phyloP scores from a whole-genome alignment of 2,329 filamentous ascomycete genomes.

The Trichocomaceae sp. region DNA sequence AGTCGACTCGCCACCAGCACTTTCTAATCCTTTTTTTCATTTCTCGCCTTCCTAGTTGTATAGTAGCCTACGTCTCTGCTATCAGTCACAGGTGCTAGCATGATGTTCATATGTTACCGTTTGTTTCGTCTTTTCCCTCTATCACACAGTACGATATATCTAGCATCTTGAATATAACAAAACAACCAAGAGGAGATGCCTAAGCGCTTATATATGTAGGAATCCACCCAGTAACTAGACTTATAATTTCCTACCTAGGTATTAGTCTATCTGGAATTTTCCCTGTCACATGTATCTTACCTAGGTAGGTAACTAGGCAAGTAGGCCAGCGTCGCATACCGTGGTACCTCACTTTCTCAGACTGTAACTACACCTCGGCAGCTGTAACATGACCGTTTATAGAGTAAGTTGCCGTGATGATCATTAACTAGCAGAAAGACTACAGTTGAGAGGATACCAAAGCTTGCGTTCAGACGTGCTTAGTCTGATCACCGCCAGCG shows the following conservation, averaged over 20 bases:
- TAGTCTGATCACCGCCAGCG: no score
- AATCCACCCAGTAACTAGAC: neutral
- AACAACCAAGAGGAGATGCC: neutral
- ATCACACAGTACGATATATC: neutral
- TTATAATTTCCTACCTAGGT: neutral
- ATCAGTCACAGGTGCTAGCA: neutral
- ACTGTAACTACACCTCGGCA: no score
- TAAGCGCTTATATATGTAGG: neutral
- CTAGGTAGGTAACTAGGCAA: no score
- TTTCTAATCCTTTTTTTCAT: constrained; percentile 50
- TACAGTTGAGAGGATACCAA: no score
- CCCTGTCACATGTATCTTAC: no score
- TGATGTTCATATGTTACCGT: neutral
- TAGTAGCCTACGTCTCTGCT: constrained; percentile 9
- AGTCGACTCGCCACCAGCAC: constrained; percentile 90
- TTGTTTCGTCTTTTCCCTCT: neutral
- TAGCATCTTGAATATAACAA: neutral
- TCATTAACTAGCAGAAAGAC: no score
- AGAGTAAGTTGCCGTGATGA: no score
- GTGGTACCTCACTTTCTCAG: no score
- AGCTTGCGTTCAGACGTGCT: no score
- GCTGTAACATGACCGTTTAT: no score
- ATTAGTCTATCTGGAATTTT: no score
- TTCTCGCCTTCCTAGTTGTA: neutral
- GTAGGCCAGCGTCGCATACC: no score